A percentile compares a stretch with the other conserved stretches of the same genome.
These are phyloP conservation scores for Brassica balearica DNA, from an alignment of 441 rosid genomes.

Conservation along the genomic window DNA sequence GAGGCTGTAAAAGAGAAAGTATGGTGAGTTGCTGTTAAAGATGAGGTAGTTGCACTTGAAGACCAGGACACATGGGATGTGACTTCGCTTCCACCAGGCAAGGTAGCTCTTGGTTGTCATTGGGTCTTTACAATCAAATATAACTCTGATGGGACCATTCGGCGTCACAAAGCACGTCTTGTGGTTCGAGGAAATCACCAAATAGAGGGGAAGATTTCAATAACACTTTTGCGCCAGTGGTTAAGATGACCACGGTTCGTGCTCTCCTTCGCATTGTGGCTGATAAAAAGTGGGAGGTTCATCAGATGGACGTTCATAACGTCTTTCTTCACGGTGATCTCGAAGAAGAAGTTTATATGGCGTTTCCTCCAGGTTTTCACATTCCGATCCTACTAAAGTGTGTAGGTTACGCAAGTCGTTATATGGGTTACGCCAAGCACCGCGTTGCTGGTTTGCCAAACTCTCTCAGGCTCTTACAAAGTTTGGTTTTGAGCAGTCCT, in stretches of 20 bases:
- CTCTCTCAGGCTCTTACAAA: not conserved
- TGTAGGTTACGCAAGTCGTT: not conserved
- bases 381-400: not conserved
- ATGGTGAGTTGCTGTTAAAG: too few relatives aligned
- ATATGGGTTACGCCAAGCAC: not conserved
- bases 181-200: not conserved
- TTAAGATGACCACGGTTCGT: not conserved
- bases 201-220: not conserved
- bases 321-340: not conserved
- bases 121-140: too few relatives aligned
- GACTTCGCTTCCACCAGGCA: too few relatives aligned
- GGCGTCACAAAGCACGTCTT: not conserved
- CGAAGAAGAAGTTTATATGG: not conserved
- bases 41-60: too few relatives aligned
- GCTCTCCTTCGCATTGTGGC: not conserved
- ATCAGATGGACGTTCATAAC: not conserved
- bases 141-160: not conserved
- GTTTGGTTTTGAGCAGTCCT: not conserved
- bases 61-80: too few relatives aligned
- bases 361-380: not conserved
- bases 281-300: not conserved
- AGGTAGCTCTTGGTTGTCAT: too few relatives aligned
- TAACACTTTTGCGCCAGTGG: not conserved
- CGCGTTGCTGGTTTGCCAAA: not conserved
- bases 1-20: too few relatives aligned